A percentile compares a stretch with the other conserved stretches of the same genome.
These are phyloP conservation scores for Helotiales sp. DNA, from an alignment of 2,329 filamentous ascomycete species.

Conservation along the genomic window DNA sequence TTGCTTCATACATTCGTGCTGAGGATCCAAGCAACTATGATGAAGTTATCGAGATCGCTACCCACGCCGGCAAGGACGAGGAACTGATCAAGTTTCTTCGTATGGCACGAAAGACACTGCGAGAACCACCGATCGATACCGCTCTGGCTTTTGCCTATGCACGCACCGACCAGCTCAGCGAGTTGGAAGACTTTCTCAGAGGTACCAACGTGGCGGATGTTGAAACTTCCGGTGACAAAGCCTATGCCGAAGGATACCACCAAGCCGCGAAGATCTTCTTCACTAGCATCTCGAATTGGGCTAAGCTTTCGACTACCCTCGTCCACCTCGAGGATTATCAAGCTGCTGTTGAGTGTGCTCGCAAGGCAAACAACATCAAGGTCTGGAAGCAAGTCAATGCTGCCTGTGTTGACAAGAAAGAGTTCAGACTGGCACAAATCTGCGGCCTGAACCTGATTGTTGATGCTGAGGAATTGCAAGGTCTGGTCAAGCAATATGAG, in stretches of 20 bases:
- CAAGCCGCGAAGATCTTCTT: slow-evolving; percentile 99
- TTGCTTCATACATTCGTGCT: slow-evolving; percentile 96
- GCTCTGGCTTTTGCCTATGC: slow-evolving; percentile 92
- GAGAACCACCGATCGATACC: slow-evolving; percentile 92
- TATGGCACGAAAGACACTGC: slow-evolving; percentile 96
- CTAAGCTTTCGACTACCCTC: slow-evolving; percentile 94
- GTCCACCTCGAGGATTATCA: slow-evolving; percentile 98
- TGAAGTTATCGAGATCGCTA: slow-evolving; percentile 95
- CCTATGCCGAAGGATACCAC: slow-evolving; percentile 89
- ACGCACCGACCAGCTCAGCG: slow-evolving; percentile 83
- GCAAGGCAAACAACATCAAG: slow-evolving; percentile 98
- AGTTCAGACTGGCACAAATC: slow-evolving; percentile 97
- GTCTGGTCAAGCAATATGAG: slow-evolving; percentile 96
- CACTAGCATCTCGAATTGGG: slow-evolving; percentile 98
- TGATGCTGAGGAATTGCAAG: slow-evolving; percentile 91
- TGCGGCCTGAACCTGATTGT: slow-evolving; percentile 98
- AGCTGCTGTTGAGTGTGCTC: slow-evolving; percentile 93
- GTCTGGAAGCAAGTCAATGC: slow-evolving; percentile 99
- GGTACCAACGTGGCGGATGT: slow-evolving; percentile 93
- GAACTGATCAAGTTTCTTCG: slow-evolving; percentile 94
- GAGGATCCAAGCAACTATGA: slow-evolving; percentile 88
- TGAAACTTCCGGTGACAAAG: slow-evolving; percentile 97
- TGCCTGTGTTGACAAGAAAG: slow-evolving; percentile 95
- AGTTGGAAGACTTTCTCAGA: slow-evolving; percentile 95
- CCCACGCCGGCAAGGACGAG: slow-evolving; percentile 94